Base-by-base conservation (phyloP, 495 filamentous ascomycete genomes). In the Chlorociboria aeruginascens region DNA sequence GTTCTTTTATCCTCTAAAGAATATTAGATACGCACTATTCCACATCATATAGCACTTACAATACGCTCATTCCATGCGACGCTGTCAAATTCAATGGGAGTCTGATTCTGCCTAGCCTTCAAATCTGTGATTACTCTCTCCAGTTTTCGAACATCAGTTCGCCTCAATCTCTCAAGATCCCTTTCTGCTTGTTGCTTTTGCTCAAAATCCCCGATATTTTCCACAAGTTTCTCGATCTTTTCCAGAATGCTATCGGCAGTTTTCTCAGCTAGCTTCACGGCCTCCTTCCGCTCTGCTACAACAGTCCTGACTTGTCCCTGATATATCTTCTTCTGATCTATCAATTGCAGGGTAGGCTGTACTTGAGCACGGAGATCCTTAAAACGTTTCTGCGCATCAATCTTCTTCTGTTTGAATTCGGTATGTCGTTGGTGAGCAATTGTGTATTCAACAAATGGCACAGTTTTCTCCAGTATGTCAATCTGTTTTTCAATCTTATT, bases 271-370 rank as follows among this genome's bases (percentile, higher is more conserved):
- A 66, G 54, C 8, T 71, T 69, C 14, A 82, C 52, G 2, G 63
- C 60, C n/a, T 59, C 61, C 51, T 63, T 50, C 25, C 56, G 53
- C 14, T 55, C 49, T 20, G 36, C 32, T 2, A 54, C 51, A 16
- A 58, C 52, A 25, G 33, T 28, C 7, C 41, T 13, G 33, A 78
- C 49, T 48, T 67, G 59, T 36, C 56, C 46, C 43, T 61, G 59
- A 51, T 92, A 92, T 9, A 63, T 60, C 50, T 83, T 64, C 61
- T 90, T 94, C 11, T 59, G 59, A 44, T 78, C 79, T 29, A 85
- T 73, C 1, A 78, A 76, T 54, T 70, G 55, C 45, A 94, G 55
- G 0, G 78, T 73, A 44, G 92, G 92, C 25, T 77, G 78, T 2
- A 81, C 68, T 17, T 82, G 74, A 0, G 65, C 40, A 54, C 83